Evolutionary conservation across 1,284 basidiomycete genomes (phyloP).

Genomic region (Bondarzewia mesenterica): DNA sequence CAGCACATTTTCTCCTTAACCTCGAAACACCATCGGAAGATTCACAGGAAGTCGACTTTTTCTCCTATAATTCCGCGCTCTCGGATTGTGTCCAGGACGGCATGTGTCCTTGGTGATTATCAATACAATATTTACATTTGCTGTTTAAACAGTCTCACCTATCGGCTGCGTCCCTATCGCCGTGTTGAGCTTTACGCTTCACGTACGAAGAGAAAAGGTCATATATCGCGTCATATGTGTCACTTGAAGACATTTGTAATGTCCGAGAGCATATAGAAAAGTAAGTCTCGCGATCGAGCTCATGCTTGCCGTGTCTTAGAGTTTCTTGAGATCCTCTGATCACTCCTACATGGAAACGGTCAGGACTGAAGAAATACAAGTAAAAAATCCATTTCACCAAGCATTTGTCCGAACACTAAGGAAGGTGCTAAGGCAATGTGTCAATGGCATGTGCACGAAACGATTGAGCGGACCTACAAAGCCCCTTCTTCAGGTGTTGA

Average conservation of each 20-base stretch:
- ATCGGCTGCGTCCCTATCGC: constrained; percentile 47
- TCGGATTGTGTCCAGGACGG: constrained; percentile 31
- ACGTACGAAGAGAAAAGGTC: constrained; percentile 47
- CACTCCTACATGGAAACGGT: constrained; percentile 35
- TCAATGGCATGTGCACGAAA: not conserved
- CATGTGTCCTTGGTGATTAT: constrained; percentile 35
- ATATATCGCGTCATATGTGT: constrained; percentile 41
- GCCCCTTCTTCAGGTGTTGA: constrained; percentile 41
- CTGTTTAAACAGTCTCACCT: constrained; percentile 29
- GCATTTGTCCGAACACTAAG: constrained; percentile 61
- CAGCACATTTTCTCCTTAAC: not conserved
- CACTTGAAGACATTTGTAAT: constrained; percentile 48
- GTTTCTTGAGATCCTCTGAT: constrained; percentile 60
- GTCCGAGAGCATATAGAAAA: constrained; percentile 38
- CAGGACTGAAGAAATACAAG: not conserved
- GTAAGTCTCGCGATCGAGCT: constrained; percentile 39
- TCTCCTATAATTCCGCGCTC: constrained; percentile 20
- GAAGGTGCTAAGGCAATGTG: constrained; percentile 37
- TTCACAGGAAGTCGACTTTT: not conserved
- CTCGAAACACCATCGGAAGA: not conserved
- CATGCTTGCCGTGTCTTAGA: constrained; percentile 24
- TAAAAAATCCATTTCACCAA: constrained; percentile 31
- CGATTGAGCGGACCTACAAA: constrained; percentile 32
- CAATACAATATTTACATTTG: not conserved
- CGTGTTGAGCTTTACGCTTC: constrained; percentile 30